Percentiles rank a stretch among this genome's conserved stretches.
Evolutionary conservation across 1,139 yeast species (phyloP).

Genomic region (Zygoascus sp.): DNA sequence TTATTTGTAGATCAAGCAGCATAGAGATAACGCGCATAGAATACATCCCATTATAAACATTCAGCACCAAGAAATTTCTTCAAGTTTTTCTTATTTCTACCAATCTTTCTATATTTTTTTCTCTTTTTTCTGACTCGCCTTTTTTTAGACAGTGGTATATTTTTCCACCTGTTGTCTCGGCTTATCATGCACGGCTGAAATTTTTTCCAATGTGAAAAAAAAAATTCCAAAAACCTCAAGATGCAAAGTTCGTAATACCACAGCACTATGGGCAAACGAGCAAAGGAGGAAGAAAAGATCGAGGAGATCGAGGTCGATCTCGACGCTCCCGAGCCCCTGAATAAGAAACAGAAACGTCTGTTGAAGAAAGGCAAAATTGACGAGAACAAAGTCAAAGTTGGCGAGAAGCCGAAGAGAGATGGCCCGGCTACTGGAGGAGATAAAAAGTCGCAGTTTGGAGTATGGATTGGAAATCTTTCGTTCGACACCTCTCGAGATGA

Average conservation of each 20-base stretch:
- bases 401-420: conserved; percentile 20
- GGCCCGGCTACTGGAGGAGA: conserved; percentile 28
- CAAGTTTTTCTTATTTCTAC: too few relatives aligned
- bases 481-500: conserved; percentile 82
- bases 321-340: conserved; percentile 71
- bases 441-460: conserved; percentile 52
- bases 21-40: not conserved
- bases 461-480: conserved; percentile 92
- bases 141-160: too few relatives aligned
- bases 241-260: not conserved
- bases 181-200: not conserved
- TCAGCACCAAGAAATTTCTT: too few relatives aligned
- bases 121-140: too few relatives aligned
- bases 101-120: too few relatives aligned
- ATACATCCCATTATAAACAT: not conserved
- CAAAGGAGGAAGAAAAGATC: conserved; percentile 12
- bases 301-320: conserved; percentile 77
- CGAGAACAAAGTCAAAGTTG: conserved; percentile 30
- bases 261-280: conserved; percentile 1
- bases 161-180: too few relatives aligned
- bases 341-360: conserved; percentile 86
- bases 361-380: conserved; percentile 54
- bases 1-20: not conserved
- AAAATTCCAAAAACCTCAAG: conserved; percentile 8
- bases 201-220: not conserved